Evolutionary conservation across 306 rosid species (phyloP), one percentile per base, ranked within the genome.

Genomic region (Vicia villosa): DNA sequence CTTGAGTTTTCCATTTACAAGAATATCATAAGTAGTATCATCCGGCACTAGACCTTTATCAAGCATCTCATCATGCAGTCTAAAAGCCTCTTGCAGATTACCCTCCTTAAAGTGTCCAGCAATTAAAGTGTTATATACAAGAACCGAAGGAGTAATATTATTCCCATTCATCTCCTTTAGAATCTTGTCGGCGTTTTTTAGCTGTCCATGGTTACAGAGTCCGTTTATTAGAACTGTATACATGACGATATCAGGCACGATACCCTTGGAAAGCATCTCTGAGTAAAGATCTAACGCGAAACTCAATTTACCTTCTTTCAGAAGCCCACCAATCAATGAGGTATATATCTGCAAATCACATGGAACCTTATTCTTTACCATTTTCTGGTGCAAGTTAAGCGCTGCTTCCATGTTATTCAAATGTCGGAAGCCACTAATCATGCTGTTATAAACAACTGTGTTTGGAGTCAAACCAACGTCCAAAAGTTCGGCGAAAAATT

Each of bases 31-130:
- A 4, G 94, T 86, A 61, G 62, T 32, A 61, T 84, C 81, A 72
- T 89, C 88, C 34, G 90, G 92, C 51, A 79, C 74, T 45, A 89
- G 85, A 78, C 95, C 95, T 79, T 80, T 84, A 60, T 83, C 95
- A 64, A 92, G 89, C 96, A 92, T 89, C 84, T 92, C 97, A 73
- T 86, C 90, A 68, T 87, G 92, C 77, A 92, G 73, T 77, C 86
- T 81, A 77, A 86, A 86, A 2, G 97, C 88, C 68, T 86, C 89
- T 63, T 80, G 81, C 73, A 89, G 74, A 80, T 87, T 83, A 38
- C 96, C 97, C 66, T 72, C 84, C 84, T 70, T 87, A 56, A 89
- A 89, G 78, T 83, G 62, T 32, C 92, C 90, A 63, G 84, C 89
- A 79, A 89, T 86, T 75, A 89, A 74, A 54, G 83, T 73, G 70